phyloP scores from a whole-genome alignment of 495 filamentous ascomycete genomes.

The Gamarada debralockiae region DNA sequence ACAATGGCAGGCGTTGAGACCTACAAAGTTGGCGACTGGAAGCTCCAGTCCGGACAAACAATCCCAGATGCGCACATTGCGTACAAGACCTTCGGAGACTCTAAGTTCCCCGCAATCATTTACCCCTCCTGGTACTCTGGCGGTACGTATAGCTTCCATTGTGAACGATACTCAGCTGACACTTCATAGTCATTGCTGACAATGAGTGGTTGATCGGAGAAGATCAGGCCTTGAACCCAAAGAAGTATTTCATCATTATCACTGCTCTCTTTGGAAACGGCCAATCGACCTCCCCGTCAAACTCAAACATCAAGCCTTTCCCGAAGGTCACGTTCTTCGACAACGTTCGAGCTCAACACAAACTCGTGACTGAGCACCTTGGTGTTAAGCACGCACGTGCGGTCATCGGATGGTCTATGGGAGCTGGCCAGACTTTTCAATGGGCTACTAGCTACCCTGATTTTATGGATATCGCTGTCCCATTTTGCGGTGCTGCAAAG shows the following conservation, averaged over 20 bases:
- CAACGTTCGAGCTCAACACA: conserved; percentile 65
- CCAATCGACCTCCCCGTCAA: conserved; percentile 67
- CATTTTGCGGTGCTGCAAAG: conserved; percentile 66
- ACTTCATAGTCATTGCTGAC: conserved; percentile 41
- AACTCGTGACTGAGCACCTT: conserved; percentile 59
- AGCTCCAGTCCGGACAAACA: conserved; percentile 53
- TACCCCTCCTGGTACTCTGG: conserved; percentile 70
- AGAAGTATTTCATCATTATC: conserved; percentile 66
- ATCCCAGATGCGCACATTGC: conserved; percentile 58
- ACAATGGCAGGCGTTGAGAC: conserved; percentile 29
- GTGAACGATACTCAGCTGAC: not conserved
- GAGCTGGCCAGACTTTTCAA: conserved; percentile 62
- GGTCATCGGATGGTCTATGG: conserved; percentile 71
- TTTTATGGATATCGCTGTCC: conserved; percentile 62
- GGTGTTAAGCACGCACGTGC: conserved; percentile 57
- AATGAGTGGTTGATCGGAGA: conserved; percentile 65
- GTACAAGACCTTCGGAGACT: conserved; percentile 67
- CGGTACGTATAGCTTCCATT: conserved; percentile 24
- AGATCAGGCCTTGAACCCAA: conserved; percentile 55
- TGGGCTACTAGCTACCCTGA: conserved; percentile 71
- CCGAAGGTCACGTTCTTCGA: conserved; percentile 63
- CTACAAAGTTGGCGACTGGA: conserved; percentile 58
- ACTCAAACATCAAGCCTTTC: conserved; percentile 48
- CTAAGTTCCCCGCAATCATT: conserved; percentile 58
- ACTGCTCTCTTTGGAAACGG: conserved; percentile 70